phyloP scores from a whole-genome alignment of 2,329 filamentous ascomycete species.

The Curvularia eragrostidis region DNA sequence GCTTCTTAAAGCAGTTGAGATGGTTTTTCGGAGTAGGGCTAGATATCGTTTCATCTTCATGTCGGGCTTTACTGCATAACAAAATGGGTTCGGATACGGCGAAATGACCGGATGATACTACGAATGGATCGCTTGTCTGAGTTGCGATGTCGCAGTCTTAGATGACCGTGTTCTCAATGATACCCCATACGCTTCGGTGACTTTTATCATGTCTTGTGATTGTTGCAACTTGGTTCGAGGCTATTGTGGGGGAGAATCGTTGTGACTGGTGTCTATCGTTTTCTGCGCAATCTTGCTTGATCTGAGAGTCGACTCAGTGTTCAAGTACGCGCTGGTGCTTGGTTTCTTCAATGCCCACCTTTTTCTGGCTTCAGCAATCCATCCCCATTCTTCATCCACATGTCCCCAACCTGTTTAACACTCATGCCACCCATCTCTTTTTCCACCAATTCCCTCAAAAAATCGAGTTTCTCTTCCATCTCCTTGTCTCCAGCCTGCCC shows the following conservation, averaged over 20 bases:
- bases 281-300: not conserved
- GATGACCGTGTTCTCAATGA: constrained; percentile 45
- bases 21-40: constrained; percentile 29
- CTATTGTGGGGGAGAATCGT: not conserved
- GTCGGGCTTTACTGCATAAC: constrained; percentile 40
- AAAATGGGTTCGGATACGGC: constrained; percentile 48
- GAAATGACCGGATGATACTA: constrained; percentile 50
- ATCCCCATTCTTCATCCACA: constrained; percentile 61
- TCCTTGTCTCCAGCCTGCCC: constrained; percentile 27
- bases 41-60: constrained; percentile 35
- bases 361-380: constrained; percentile 54
- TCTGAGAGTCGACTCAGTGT: not conserved
- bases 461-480: not conserved
- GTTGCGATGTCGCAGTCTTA: constrained; percentile 32
- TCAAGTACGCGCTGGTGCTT: not conserved
- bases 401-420: constrained; percentile 52
- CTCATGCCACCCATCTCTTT: constrained; percentile 54
- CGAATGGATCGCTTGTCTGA: constrained; percentile 44
- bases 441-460: constrained; percentile 65
- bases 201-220: not conserved
- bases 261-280: not conserved
- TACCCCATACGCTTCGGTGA: constrained; percentile 46
- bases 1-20: constrained; percentile 41
- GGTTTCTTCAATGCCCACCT: constrained; percentile 48
- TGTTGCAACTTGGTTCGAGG: not conserved